Evolutionary conservation across 164 flowering plant genomes (phyloP), one percentile per base, ranked within the genome.

Genomic region (Platanus orientalis): DNA sequence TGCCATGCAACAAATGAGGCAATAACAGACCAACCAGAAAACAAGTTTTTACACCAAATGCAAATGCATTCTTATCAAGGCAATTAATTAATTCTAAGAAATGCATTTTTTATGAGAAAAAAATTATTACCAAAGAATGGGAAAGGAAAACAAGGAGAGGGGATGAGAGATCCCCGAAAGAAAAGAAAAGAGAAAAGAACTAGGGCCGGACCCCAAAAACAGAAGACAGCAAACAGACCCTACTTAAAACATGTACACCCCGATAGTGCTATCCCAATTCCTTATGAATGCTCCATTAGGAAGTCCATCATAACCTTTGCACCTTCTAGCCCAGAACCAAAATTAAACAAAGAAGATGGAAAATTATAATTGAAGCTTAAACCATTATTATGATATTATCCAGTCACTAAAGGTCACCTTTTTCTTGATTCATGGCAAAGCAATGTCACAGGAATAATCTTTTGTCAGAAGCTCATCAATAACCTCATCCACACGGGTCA

Each of bases 401-500:
- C 21, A 4, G 19, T 20, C 26, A 54, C 6, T 7, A 40, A 7
- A 30, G 62, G 3, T 60, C 30, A 93, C 97, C 99, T 89, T 78
- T n/a, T 87, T 95, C 79, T 88, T 88, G 30, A 95, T 83, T 0
- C 97, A 89, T 0, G 97, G 97, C 75, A 95, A 10, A 5, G 97
- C 97, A 76, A 95, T 75, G 61, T 95, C 97, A 65, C 97, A 95
- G 1, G 99, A 88, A 69, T 92, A 88, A 76, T 95, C 99, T 60
- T 69, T 85, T 14, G 92, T 92, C 51, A 95, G 68, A 24, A 95
- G 91, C 55, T 95, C 97, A 78, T 95, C 97, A 51, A 95, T 87
- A 36, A 88, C 74, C 77, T 90, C 97, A 80, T 95, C 99, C 69
- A 95, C 94, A 69, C 90, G 99, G 1, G 90, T 83, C 85, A 95